Evolutionary conservation across 495 filamentous ascomycete species (phyloP).

Genomic region (Apiosordaria backusii): DNA sequence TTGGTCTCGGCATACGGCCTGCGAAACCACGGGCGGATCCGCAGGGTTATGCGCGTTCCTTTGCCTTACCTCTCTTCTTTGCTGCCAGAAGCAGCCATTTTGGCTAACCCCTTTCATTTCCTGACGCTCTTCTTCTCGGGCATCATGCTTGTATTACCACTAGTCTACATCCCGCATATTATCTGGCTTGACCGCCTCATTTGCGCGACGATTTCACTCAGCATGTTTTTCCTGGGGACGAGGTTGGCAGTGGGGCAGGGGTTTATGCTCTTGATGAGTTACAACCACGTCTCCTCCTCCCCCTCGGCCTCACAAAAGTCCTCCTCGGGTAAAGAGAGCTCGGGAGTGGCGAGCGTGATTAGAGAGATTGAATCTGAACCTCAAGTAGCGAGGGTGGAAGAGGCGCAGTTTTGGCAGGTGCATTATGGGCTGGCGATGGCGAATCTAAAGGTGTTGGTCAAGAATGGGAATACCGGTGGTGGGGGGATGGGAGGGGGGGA

Average conservation of each 20-base stretch:
- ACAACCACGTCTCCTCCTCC: slow-evolving; percentile 30
- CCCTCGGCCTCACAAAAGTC: slow-evolving; percentile 7
- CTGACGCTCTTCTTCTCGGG: slow-evolving; percentile 81
- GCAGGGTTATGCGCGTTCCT: slow-evolving; percentile 71
- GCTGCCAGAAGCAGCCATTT: slow-evolving; percentile 55
- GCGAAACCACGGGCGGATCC: slow-evolving; percentile 91
- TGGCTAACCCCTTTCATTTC: slow-evolving; percentile 91
- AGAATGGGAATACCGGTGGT: slow-evolving; percentile 40
- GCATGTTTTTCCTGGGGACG: slow-evolving; percentile 82
- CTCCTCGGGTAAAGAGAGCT: neutral
- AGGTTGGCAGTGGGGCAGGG: slow-evolving; percentile 81
- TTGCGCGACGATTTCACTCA: slow-evolving; percentile 70
- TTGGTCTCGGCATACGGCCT: slow-evolving; percentile 81
- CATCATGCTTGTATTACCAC: slow-evolving; percentile 76
- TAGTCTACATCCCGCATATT: slow-evolving; percentile 71
- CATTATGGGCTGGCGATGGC: slow-evolving; percentile 97
- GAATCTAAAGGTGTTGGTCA: slow-evolving; percentile 71
- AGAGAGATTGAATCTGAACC: slow-evolving; percentile 79
- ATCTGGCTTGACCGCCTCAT: slow-evolving; percentile 78
- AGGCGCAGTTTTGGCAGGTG: slow-evolving; percentile 96
- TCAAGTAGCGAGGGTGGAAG: slow-evolving; percentile 70
- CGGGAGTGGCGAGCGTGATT: slow-evolving; percentile 65
- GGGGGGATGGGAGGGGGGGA: slow-evolving; percentile 32
- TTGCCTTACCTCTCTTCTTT: slow-evolving; percentile 63
- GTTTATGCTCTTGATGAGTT: slow-evolving; percentile 92